phyloP scores from a whole-genome alignment of 1,284 basidiomycete genomes.

The Papiliotrema flavescens region DNA sequence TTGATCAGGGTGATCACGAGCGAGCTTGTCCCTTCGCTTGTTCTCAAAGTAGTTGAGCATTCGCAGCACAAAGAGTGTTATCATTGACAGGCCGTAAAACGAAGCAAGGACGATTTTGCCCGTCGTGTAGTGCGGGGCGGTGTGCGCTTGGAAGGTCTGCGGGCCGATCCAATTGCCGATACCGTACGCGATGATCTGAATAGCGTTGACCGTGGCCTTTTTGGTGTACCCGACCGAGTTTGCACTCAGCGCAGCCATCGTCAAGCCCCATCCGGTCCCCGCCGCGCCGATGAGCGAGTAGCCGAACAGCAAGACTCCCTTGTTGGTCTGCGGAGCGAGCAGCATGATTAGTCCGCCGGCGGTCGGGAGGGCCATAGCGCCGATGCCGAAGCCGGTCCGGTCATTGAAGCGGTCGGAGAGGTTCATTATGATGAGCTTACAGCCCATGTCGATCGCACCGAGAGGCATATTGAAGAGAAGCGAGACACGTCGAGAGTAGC shows the following conservation, averaged over 20 bases:
- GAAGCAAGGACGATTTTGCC: conserved; percentile 16
- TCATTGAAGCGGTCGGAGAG: conserved; percentile 28
- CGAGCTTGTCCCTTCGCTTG: conserved; percentile 14
- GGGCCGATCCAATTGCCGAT: conserved; percentile 29
- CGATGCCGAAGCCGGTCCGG: conserved; percentile 22
- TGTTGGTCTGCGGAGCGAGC: conserved; percentile 13
- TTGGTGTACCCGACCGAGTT: conserved; percentile 28
- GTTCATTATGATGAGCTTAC: conserved; percentile 33
- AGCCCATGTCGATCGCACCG: conserved; percentile 18
- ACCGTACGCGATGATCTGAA: conserved; percentile 19
- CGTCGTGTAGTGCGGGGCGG: conserved; percentile 24
- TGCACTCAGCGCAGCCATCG: conserved; percentile 17
- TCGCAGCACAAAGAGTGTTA: conserved; percentile 12
- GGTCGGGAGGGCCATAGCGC: conserved; percentile 18
- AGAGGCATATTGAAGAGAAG: conserved; percentile 25
- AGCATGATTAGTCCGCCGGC: conserved; percentile 24
- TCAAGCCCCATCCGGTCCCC: conserved; percentile 18
- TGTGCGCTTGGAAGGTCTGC: conserved; percentile 33
- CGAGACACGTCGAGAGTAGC: conserved; percentile 9
- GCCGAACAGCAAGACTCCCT: conserved; percentile 17
- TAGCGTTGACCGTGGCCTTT: conserved; percentile 17
- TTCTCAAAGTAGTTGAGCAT: conserved; percentile 15
- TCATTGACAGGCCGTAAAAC: conserved; percentile 12
- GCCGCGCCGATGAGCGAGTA: conserved; percentile 14
- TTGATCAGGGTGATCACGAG: conserved; percentile 5